phyloP scores from a whole-genome alignment of 2,329 filamentous ascomycete species.

The Drechslerella coelobrocha region DNA sequence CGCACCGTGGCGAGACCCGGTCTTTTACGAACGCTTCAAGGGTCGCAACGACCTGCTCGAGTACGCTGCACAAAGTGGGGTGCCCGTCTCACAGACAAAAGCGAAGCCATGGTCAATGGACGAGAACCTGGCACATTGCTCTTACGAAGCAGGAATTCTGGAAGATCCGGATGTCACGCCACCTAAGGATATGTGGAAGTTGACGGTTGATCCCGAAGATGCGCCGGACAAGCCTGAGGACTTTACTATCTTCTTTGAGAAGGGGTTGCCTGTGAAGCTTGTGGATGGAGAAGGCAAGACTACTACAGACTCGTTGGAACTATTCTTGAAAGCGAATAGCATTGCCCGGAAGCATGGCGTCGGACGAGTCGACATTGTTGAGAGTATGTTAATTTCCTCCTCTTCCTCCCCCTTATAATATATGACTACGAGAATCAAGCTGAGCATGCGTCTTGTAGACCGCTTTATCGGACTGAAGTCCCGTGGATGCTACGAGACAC shows the following conservation, averaged over 20 bases:
- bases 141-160: constrained; percentile 79
- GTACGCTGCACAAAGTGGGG: constrained; percentile 71
- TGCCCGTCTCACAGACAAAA: constrained; percentile 76
- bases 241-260: constrained; percentile 74
- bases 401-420: neutral
- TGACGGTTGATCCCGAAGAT: constrained; percentile 71
- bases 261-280: constrained; percentile 75
- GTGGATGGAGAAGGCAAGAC: constrained; percentile 67
- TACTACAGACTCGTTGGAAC: constrained; percentile 72
- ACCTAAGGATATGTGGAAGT: constrained; percentile 81
- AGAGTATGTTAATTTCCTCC: too few relatives aligned
- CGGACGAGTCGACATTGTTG: constrained; percentile 82
- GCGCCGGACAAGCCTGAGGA: constrained; percentile 75
- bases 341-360: constrained; percentile 76
- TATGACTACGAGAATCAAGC: too few relatives aligned
- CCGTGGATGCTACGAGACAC: constrained; percentile 79
- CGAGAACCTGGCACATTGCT: constrained; percentile 77
- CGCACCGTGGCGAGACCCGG: constrained; percentile 74
- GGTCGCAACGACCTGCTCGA: constrained; percentile 76
- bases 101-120: constrained; percentile 73
- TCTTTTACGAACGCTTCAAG: constrained; percentile 74
- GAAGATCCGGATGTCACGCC: constrained; percentile 71
- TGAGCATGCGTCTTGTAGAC: constrained; percentile 62
- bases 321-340: constrained; percentile 75
- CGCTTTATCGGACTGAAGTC: constrained; percentile 81